Base-by-base conservation (phyloP, 208 protist genomes). In the Leishmania guyanensis region DNA sequence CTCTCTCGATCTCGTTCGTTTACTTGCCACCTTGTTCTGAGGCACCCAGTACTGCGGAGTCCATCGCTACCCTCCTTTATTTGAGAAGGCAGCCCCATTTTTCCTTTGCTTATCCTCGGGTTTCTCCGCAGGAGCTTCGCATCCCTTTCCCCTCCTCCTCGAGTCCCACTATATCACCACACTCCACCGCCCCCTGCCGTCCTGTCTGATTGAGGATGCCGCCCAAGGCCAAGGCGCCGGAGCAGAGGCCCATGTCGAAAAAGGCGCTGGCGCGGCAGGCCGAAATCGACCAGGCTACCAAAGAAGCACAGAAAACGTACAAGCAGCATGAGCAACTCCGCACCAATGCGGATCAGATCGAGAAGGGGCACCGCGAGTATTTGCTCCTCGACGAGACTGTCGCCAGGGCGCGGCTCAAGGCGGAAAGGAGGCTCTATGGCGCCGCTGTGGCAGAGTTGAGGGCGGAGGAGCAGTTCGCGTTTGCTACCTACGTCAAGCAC, bases 291-390 rank as follows among this genome's bases (percentile, higher is more conserved):
- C 78, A 94, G 77, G 92, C 94, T 3, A 75, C 82, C 5, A 85
- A 79, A 12, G 86, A 83, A 9, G 95, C 93, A 1, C 88, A 95
- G 77, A 89, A 92, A 65, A 79, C 95, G 48, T 98, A 88, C 85
- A 93, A 94, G 79, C 87, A 96, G 65, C 96, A 97, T 80, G 96
- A 98, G 73, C 73, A 89, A 60, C 81, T 93, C 64, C 90, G 96
- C 0, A 54, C 84, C 0, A 78, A 79, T 43, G 82, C 77, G 20
- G 93, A 98, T 72, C 83, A 81, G 1, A 71, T 77, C 14, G 94
- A 98, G 75, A 91, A 91, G 62, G n/a, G 70, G 9, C 75, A 86
- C 48, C 88, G 90, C 53, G 91, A 95, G 70, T 75, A 83, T 36
- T 56, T 82, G 10, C 82, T 87, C 22, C 85, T 97, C 43, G 89